phyloP scores from a whole-genome alignment of 306 rosid species.

The Acacia melanoxylon region DNA sequence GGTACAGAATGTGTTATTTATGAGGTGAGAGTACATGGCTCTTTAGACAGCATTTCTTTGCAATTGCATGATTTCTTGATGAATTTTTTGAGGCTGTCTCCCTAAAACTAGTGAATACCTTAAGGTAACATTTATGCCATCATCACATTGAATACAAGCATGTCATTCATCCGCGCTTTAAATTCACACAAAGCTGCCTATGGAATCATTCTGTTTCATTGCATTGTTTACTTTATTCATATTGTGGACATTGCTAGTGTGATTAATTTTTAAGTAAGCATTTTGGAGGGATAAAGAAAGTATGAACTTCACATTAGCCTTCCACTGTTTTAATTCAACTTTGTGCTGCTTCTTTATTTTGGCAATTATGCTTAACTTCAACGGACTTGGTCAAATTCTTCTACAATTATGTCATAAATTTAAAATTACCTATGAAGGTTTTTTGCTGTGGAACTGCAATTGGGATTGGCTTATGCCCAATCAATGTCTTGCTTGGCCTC shows the following conservation, averaged over 20 bases:
- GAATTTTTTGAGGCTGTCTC: constrained; percentile 12
- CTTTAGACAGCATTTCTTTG: constrained; percentile 14
- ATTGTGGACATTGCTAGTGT: constrained; percentile 22
- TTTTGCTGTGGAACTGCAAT: background rate
- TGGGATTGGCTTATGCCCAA: constrained; percentile 19
- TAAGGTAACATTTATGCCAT: constrained; percentile 19
- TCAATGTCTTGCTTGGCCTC: constrained; percentile 16
- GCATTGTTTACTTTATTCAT: constrained; percentile 21
- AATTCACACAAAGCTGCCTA: constrained; percentile 17
- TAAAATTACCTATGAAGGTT: background rate
- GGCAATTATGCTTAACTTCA: constrained; percentile 15
- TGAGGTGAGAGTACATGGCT: constrained; percentile 60
- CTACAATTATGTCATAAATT: background rate
- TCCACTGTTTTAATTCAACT: constrained; percentile 22
- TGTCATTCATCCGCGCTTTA: constrained; percentile 11
- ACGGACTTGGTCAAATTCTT: background rate
- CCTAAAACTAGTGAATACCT: constrained; percentile 24
- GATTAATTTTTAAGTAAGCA: constrained; percentile 12
- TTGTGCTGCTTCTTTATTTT: constrained; percentile 10
- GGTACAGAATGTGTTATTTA: constrained; percentile 63
- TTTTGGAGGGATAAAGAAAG: constrained; percentile 21
- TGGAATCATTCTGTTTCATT: background rate
- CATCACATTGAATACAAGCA: background rate
- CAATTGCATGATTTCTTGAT: constrained; percentile 19
- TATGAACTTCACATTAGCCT: constrained; percentile 15